A percentile compares a stretch with the other conserved stretches of the same genome.
Conservation (phyloP, 441 rosid species). For the Brassica hybrid region DNA sequence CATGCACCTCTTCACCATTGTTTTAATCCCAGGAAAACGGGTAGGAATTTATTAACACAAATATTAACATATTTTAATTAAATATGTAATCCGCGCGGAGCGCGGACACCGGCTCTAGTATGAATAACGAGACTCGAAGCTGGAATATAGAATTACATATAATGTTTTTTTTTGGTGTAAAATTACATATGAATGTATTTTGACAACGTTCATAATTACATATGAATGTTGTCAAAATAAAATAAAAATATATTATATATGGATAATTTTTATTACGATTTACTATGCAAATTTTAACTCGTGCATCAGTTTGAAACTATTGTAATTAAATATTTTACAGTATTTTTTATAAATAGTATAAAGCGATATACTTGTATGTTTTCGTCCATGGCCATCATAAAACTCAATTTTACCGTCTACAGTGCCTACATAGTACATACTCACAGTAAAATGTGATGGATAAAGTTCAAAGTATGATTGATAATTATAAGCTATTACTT, state of each 20-base stretch:
- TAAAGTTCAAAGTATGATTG: not conserved
- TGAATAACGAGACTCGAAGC: constrained; percentile 28
- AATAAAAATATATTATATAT: not conserved
- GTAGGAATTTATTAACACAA: too few relatives aligned
- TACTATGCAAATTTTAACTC: not conserved
- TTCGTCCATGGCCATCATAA: not conserved
- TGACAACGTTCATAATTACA: not conserved
- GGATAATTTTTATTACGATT: not conserved
- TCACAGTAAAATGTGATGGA: not conserved
- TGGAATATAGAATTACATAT: not conserved
- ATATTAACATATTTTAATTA: too few relatives aligned
- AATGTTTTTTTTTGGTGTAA: too few relatives aligned
- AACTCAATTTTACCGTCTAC: not conserved
- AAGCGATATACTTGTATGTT: not conserved
- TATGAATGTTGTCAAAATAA: not conserved
- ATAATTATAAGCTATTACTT: not conserved
- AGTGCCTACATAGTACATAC: not conserved
- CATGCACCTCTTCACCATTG: too few relatives aligned
- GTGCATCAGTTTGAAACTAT: not conserved
- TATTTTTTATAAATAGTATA: not conserved
- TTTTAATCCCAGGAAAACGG: too few relatives aligned
- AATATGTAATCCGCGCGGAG: too few relatives aligned
- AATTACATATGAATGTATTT: too few relatives aligned
- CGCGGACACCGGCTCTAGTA: too few relatives aligned
- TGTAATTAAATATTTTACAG: not conserved